Evolutionary conservation across 176 grass and related monocot genomes (phyloP).

Genomic region (Zea mays): Zm-B73-REFERENCE-NAM-5.0 NC_050099.1:33692001-33692500

Average conservation of each 20-base stretch:
- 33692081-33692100: not conserved
- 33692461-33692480: not conserved
- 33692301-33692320: too few relatives aligned
- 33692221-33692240: not conserved
- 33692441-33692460: too few relatives aligned
- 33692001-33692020: not conserved
- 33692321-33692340: too few relatives aligned
- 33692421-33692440: too few relatives aligned
- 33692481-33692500: not conserved
- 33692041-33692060: not conserved
- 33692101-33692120: not conserved
- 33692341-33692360: too few relatives aligned
- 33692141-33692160: not conserved
- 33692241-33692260: not conserved
- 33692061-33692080: not conserved
- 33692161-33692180: not conserved
- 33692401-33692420: too few relatives aligned
- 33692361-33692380: not conserved
- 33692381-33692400: too few relatives aligned
- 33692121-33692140: not conserved
- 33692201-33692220: not conserved
- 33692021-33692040: not conserved
- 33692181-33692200: not conserved
- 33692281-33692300: not conserved
- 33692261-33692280: not conserved